Evolutionary conservation across 2,329 filamentous ascomycete genomes (phyloP), one percentile per base, ranked within the genome.

Genomic region (Stachybotrys chartarum): DNA sequence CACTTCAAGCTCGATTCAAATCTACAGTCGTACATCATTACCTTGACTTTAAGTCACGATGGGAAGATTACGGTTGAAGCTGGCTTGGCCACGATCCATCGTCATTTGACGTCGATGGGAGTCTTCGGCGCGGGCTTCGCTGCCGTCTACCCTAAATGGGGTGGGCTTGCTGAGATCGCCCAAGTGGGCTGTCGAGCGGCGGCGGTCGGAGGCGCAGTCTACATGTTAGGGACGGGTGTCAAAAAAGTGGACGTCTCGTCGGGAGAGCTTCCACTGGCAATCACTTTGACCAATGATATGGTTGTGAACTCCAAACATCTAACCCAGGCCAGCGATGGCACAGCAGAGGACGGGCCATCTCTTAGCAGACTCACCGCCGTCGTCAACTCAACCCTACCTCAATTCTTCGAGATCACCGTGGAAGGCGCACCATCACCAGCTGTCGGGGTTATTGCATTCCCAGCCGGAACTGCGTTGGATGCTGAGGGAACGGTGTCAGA

Each of bases 121-220:
- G 75, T 90, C 5, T 93, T 97, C 63, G 93, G 93, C 0, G 82
- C 88, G 51, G 91, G 93, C 10, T 97, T 97, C 68, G 90, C 90
- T 53, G 90, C 91, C 50, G 84, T 99, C 12, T 83, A 96, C 61
- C 87, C 92, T 24, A 97, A 96, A 77, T 99, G 91, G 87, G 93
- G 93, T 50, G 91, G 93, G 31, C 78, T 88, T 50, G 88, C 91
- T 35, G 93, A 99, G 72, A 84, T 97, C 57, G 85, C 89, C 32
- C 93, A 99, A 75, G 91, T 96, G 30, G 90, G 86, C 5, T 97
- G 94, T 68, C 88, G 93, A 62, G 91, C 93, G 45, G 86, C 87
- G 58, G 93, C 93, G 18, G 94, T 99, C 7, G 93, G 93, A 42
- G 94, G 94, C 51, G 90, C 86, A 11, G 83, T 95, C 4, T 97